These are phyloP conservation scores for Bruguiera sexangula DNA, from an alignment of 345 rosid species.

Conservation along the genomic window DNA sequence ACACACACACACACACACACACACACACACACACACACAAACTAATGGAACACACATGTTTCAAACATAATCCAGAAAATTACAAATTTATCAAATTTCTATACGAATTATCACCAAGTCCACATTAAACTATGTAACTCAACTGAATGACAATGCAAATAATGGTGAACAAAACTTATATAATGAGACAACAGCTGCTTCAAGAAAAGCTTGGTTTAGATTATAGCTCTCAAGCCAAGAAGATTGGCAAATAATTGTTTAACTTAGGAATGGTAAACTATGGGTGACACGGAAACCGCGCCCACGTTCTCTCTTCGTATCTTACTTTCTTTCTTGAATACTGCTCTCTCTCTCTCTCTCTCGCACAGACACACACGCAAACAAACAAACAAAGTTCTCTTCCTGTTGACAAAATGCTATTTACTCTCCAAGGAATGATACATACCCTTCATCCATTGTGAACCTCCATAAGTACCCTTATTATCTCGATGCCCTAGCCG, in stretches of 20 bases:
- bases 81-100: too few species aligned
- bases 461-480: slow-evolving; percentile 61
- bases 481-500: slow-evolving; percentile 30
- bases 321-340: slow-evolving; percentile 23
- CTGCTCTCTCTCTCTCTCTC: neutral
- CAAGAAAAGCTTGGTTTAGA: slow-evolving; percentile 36
- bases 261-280: slow-evolving; percentile 26
- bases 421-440: slow-evolving; percentile 51
- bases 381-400: too few species aligned
- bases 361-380: neutral
- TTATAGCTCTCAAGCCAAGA: slow-evolving; percentile 70
- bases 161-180: neutral
- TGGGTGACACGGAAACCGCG: slow-evolving; percentile 85
- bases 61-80: too few species aligned
- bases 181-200: slow-evolving; percentile 23
- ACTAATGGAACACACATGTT: too few species aligned
- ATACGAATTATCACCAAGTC: too few species aligned
- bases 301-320: slow-evolving; percentile 77
- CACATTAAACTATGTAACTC: neutral
- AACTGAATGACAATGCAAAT: neutral
- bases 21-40: too few species aligned
- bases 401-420: slow-evolving; percentile 23
- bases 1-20: too few species aligned
- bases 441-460: slow-evolving; percentile 42
- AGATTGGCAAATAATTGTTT: slow-evolving; percentile 43